Conservation (phyloP, 768 basidiomycete species). For the Suillus luteus region DNA sequence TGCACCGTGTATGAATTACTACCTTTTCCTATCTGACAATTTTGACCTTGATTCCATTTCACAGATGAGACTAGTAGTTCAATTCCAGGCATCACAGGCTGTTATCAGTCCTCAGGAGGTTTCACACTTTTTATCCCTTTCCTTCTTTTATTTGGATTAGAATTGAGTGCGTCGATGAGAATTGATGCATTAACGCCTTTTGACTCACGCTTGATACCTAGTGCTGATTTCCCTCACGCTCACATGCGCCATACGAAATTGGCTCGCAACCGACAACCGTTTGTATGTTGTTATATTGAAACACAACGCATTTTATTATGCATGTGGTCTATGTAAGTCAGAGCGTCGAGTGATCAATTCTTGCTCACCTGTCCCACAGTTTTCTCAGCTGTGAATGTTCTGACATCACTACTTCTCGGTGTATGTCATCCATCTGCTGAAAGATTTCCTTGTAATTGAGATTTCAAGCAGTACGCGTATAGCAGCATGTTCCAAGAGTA, state of each 20-base stretch:
- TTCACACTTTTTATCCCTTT: conserved; percentile 7
- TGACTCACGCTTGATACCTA: not conserved
- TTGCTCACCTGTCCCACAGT: not conserved
- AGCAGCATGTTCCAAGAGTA: conserved; percentile 14
- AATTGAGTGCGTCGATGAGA: conserved; percentile 3
- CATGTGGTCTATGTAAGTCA: conserved; percentile 10
- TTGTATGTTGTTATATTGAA: conserved; percentile 9
- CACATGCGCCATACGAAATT: conserved; percentile 1
- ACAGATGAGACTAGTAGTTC: not conserved
- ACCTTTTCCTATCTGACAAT: not conserved
- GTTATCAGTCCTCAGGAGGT: conserved; percentile 1
- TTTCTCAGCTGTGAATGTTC: conserved; percentile 6
- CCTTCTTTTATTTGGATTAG: conserved; percentile 8
- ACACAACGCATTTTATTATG: conserved; percentile 13
- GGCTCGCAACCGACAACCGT: not conserved
- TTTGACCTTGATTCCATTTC: not conserved
- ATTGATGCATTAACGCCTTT: not conserved
- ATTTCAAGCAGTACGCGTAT: conserved; percentile 6
- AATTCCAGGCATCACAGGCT: not conserved
- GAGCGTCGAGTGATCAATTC: too few relatives aligned
- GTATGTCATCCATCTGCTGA: not conserved
- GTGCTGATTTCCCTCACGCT: conserved; percentile 10
- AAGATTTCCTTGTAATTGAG: not conserved
- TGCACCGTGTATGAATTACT: not conserved
- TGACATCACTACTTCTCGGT: conserved; percentile 5